A percentile compares a stretch with the other conserved stretches of the same genome.
Conservation (phyloP, 257 asterid genomes). For the Ophiorrhiza pumila region DNA sequence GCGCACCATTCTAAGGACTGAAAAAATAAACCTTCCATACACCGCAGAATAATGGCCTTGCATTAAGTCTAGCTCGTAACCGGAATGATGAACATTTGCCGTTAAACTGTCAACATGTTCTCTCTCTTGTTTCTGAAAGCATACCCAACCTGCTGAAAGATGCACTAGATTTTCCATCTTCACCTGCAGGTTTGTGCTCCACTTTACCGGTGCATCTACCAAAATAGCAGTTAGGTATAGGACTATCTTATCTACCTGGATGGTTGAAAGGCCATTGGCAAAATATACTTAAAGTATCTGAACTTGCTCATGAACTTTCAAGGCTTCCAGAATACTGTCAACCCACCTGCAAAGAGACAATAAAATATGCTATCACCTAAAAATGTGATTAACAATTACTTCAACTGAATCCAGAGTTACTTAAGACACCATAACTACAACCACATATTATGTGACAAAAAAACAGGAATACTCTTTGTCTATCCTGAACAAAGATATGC, state of each 20-base stretch:
- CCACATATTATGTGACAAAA: background rate
- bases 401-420: background rate
- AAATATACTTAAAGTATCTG: conserved; percentile 37
- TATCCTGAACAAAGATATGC: background rate
- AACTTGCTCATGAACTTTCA: conserved; percentile 43
- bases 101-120: background rate
- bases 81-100: background rate
- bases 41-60: background rate
- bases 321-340: conserved; percentile 58
- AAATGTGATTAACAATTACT: background rate
- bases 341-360: conserved; percentile 57
- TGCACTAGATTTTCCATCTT: background rate
- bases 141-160: background rate
- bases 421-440: background rate
- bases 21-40: background rate
- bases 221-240: background rate
- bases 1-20: background rate
- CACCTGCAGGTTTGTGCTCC: conserved; percentile 1
- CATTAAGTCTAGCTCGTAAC: background rate
- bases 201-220: background rate
- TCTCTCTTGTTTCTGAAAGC: background rate
- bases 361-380: background rate
- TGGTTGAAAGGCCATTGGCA: conserved; percentile 1
- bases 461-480: background rate
- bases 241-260: background rate